Base-by-base conservation (phyloP, 768 basidiomycete genomes). In the Leccinum arenicola region DNA sequence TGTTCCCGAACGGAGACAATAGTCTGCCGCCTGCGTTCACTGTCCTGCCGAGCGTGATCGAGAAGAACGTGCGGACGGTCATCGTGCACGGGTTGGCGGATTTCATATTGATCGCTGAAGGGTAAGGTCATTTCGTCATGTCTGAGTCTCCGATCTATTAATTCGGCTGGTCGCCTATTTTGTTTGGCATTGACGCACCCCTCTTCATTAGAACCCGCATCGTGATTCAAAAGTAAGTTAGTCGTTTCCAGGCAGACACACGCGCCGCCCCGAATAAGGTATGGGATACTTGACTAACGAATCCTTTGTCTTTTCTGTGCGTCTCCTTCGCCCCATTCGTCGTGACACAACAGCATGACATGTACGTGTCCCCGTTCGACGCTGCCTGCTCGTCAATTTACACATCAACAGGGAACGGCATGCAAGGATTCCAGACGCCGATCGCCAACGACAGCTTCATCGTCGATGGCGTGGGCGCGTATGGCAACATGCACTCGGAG, bases 11-110 rank as follows among this genome's bases (percentile, higher is more conserved):
- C 4, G 84, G 84, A 12, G 89, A 90, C 66, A 67, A 58, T 10
- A 89, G 87, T 60, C 73, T 81, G 3, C 88, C 88, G 0, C 78
- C 88, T 8, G 80, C 82, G 0, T 77, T 89, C 54, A 82, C 78
- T 6, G 87, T 90, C 1, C 76, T 91, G 4, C 88, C 89, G 6
- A 85, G 77, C 61, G 88, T 89, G 55, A 91, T 92, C 55, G 87
- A 89, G 73, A 89, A 88, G 77, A 89, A 77, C 69, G 74, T 82
- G 55, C 77, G 87, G 53, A 81, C 78, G 3, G 86, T 91, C 14
- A 85, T 91, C 55, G 78, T 84, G 5, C 89, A 92, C 54, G 89
- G 89, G 0, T 75, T 89, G 52, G 86, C 82, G 0, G 89, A 92
- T 70, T 91, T 83, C 65, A 78, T 88, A 57, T 75, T 88, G 35